Evolutionary conservation across 139 green algal genomes (phyloP).

Genomic region (Closterium sp.): DNA sequence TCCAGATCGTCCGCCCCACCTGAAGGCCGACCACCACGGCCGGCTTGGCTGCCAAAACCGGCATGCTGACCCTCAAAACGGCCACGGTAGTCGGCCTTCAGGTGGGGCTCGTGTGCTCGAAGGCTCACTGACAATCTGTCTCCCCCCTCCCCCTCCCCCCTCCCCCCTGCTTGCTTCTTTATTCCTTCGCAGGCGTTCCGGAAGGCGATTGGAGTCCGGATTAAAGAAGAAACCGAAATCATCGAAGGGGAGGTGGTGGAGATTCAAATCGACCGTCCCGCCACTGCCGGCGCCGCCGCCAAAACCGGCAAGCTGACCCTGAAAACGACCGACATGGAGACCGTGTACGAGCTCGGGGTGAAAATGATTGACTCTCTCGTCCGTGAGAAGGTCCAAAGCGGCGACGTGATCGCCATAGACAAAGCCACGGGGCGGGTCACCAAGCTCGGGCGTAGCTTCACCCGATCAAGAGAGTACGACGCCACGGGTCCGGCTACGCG

Average conservation of each 20-base stretch:
- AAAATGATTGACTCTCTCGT: conserved; percentile 70
- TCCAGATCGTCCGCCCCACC: too few relatives aligned
- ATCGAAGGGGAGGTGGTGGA: conserved; percentile 99
- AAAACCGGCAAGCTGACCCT: conserved; percentile 90
- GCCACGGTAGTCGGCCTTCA: too few relatives aligned
- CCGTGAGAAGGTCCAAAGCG: conserved; percentile 87
- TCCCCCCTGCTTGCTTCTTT: too few relatives aligned
- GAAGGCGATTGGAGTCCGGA: conserved; percentile 96
- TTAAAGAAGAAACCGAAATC: conserved; percentile 97
- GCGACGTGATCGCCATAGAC: conserved; percentile 96
- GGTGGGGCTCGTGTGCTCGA: too few relatives aligned
- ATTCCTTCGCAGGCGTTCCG: conserved; percentile 79
- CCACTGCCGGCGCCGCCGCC: conserved; percentile 45
- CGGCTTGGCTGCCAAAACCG: too few relatives aligned
- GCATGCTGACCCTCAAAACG: too few relatives aligned
- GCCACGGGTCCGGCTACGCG: conserved; percentile 89
- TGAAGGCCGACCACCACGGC: too few relatives aligned
- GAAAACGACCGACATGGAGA: conserved; percentile 99
- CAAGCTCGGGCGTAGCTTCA: conserved; percentile 90
- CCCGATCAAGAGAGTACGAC: conserved; percentile 92
- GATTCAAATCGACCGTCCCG: conserved; percentile 83
- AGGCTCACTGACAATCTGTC: too few relatives aligned
- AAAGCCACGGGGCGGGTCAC: conserved; percentile 87
- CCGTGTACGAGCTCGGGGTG: conserved; percentile 92
- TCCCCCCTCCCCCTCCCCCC: too few relatives aligned